Conservation (phyloP, 441 rosid genomes). For the Biscutella laevigata region DNA sequence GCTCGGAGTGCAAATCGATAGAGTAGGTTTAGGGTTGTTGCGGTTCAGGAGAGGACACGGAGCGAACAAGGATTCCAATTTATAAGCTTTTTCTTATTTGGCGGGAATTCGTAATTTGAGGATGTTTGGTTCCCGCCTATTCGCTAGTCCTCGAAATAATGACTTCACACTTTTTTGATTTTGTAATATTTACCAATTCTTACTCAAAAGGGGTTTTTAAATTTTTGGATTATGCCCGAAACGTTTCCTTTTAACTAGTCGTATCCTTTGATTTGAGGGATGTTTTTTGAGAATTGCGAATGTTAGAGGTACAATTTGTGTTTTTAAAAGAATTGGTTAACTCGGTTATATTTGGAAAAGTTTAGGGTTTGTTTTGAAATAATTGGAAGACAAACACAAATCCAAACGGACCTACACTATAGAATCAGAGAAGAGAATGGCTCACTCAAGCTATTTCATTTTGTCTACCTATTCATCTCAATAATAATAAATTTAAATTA, state of each 20-base stretch:
- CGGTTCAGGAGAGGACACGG: background rate
- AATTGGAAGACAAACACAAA: background rate
- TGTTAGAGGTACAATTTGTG: background rate
- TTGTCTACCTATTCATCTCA: no score
- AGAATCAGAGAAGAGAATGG: constrained; percentile 36
- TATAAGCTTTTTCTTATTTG: constrained; percentile 11
- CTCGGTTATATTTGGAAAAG: background rate
- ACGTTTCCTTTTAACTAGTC: background rate
- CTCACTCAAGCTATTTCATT: no score
- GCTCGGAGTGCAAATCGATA: background rate
- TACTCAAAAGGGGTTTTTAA: background rate
- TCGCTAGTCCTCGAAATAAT: background rate
- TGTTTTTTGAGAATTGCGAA: background rate
- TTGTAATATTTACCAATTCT: background rate
- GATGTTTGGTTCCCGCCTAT: constrained; percentile 18
- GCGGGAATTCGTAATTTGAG: constrained; percentile 24
- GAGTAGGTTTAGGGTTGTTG: constrained; percentile 17
- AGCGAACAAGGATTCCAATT: background rate
- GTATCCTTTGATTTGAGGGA: no score
- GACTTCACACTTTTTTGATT: no score
- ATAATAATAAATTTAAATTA: no score
- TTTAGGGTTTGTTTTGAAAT: background rate
- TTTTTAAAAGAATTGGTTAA: background rate
- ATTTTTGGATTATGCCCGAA: background rate
- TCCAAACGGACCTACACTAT: background rate